Evolutionary conservation across 371 early-diverging fungal genomes (phyloP), one percentile per base, ranked within the genome.

Genomic region (Ordospora colligata): DNA sequence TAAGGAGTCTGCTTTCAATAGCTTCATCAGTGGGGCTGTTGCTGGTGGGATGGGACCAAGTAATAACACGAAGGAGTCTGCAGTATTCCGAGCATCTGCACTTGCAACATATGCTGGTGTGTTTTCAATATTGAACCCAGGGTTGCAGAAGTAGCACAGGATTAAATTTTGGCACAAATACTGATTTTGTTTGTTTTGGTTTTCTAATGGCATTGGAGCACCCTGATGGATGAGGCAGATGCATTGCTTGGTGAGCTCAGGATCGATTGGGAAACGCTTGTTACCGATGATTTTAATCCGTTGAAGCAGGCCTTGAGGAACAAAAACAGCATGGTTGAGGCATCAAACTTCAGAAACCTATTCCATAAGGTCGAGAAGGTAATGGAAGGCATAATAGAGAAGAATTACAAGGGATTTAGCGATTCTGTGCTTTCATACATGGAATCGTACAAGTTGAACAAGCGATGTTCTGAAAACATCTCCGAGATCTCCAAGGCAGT

Each of bases 201-300:
- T 62, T 62, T 25, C 23, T 3, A 9, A 23, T 21, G 21, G 21
- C 19, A 44, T 43, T n/a, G 1, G 17, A 32, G 54, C 40, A 37
- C 44, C 51, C 74, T 63, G 49, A 75, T 75, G 76, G 62, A 71
- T 32, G 78, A 79, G 7, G 52, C 43, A 12, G 58, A 79, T 27
- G 27, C 68, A 17, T 19, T 82, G 9, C 43, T 82, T 32, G 76
- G 76, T 32, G 83, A 82, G 67, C 53, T 82, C 21, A 71, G 68
- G 46, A 80, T 82, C 32, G 83, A 82, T 40, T 80, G 80, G 80
- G 83, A 82, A 19, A 64, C 64, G 2, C 50, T 77, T n/a, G 43
- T 80, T 45, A 64, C 67, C 23, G 72, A 68, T 10, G 78, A 82
- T 19, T 82, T 77, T 50, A 78, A 82, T 76, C 83, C 83, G 14